phyloP scores from a whole-genome alignment of 169 alveolate genomes.

The Plasmodium cynomolgi region DNA sequence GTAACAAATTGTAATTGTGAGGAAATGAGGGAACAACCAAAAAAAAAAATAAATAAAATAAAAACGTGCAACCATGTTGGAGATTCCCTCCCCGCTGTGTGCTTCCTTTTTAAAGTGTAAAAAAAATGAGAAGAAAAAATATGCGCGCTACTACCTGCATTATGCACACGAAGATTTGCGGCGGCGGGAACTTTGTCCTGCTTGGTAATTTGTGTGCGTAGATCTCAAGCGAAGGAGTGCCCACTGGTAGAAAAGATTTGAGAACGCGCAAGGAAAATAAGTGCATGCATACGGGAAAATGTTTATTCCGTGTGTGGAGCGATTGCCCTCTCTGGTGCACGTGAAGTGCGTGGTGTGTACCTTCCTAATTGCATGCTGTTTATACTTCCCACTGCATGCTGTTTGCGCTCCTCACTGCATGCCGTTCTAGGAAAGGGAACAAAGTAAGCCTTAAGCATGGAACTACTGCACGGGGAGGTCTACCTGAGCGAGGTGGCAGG shows the following conservation, averaged over 20 bases:
- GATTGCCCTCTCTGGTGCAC: neutral
- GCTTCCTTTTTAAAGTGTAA: neutral
- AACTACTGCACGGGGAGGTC: neutral
- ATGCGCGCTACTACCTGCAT: neutral
- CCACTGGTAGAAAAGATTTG: neutral
- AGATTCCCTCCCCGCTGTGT: neutral
- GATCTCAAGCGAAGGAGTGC: neutral
- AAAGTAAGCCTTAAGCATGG: neutral
- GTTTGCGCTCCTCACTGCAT: neutral
- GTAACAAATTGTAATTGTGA: neutral
- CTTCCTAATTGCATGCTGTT: neutral
- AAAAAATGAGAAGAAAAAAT: neutral
- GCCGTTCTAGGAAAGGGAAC: neutral
- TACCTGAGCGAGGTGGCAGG: neutral
- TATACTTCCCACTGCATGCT: neutral
- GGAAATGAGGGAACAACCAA: neutral
- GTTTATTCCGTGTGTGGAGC: neutral
- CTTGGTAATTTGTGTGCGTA: neutral
- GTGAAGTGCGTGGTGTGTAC: neutral
- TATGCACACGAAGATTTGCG: neutral
- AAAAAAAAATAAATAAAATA: too few species aligned
- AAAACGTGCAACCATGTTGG: neutral
- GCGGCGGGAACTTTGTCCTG: neutral
- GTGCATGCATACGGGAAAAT: slow-evolving; percentile 3
- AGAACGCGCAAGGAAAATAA: neutral